phyloP scores from a whole-genome alignment of 1,284 basidiomycete genomes.

The Chalciporus sp. region DNA sequence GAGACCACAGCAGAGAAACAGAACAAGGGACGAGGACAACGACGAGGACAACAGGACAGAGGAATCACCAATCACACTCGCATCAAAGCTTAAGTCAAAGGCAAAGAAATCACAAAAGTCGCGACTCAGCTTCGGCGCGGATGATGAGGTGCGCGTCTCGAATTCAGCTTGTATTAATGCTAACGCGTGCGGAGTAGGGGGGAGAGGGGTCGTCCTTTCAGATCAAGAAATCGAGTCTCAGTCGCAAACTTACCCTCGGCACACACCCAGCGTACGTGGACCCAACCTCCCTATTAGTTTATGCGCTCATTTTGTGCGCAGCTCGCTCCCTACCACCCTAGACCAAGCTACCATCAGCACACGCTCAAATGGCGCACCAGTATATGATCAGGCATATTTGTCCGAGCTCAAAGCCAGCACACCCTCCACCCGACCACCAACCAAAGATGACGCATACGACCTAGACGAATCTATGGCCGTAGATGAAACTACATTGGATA shows the following conservation, averaged over 20 bases:
- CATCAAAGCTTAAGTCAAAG: conserved; percentile 69
- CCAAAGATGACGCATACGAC: conserved; percentile 45
- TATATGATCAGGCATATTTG: conserved; percentile 80
- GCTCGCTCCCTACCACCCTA: conserved; percentile 42
- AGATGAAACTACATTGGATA: conserved; percentile 41
- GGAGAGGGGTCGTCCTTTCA: conserved; percentile 65
- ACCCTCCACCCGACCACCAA: conserved; percentile 55
- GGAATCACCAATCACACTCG: conserved; percentile 59
- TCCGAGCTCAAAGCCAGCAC: conserved; percentile 85
- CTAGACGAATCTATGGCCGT: conserved; percentile 56
- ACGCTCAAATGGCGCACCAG: conserved; percentile 48
- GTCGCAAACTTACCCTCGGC: conserved; percentile 61
- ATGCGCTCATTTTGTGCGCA: conserved; percentile 17
- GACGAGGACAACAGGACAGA: conserved; percentile 28
- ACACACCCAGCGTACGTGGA: conserved; percentile 49
- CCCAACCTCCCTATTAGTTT: conserved; percentile 22
- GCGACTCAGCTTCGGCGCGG: conserved; percentile 80
- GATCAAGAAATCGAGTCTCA: conserved; percentile 76
- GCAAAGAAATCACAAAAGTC: conserved; percentile 64
- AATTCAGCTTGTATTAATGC: conserved; percentile 20
- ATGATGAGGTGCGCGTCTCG: conserved; percentile 64
- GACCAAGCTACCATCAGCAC: conserved; percentile 57
- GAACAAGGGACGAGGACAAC: conserved; percentile 44
- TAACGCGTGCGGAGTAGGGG: conserved; percentile 41
- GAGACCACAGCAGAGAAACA: conserved; percentile 50